These are phyloP conservation scores for Puccinia coronata DNA, from an alignment of 1,284 basidiomycete genomes.

Conservation along the genomic window DNA sequence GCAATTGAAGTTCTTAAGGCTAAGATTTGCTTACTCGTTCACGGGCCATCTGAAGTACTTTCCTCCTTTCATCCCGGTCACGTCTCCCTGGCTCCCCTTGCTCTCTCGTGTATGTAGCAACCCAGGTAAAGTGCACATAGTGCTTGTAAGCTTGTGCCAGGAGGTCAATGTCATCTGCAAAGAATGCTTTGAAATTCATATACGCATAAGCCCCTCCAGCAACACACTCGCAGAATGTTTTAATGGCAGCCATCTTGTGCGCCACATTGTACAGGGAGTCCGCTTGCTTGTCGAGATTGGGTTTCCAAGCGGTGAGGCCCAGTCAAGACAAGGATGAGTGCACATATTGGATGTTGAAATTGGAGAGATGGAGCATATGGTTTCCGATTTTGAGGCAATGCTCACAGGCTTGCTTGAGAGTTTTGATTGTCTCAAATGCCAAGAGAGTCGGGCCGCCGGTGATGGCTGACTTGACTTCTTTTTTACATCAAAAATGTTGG, in stretches of 20 bases:
- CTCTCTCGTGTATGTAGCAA: neutral
- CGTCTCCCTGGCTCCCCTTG: neutral
- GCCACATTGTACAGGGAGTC: slow-evolving; percentile 30
- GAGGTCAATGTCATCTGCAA: neutral
- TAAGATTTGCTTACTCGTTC: slow-evolving; percentile 4
- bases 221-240: slow-evolving; percentile 4
- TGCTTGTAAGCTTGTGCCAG: neutral
- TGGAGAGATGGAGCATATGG: neutral
- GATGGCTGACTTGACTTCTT: neutral
- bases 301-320: slow-evolving; percentile 5
- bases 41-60: neutral
- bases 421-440: neutral
- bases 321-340: slow-evolving; percentile 1
- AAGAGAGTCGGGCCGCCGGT: neutral
- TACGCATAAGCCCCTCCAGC: slow-evolving; percentile 16
- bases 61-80: neutral
- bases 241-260: neutral
- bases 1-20: too few species aligned
- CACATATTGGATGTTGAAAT: neutral
- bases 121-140: slow-evolving; percentile 1
- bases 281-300: neutral
- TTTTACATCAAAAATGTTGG: neutral
- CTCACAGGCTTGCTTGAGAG: neutral
- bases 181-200: neutral
- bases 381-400: neutral